Evolutionary conservation across 257 asterid genomes (phyloP).

Genomic region (Nicotiana tabacum): DNA sequence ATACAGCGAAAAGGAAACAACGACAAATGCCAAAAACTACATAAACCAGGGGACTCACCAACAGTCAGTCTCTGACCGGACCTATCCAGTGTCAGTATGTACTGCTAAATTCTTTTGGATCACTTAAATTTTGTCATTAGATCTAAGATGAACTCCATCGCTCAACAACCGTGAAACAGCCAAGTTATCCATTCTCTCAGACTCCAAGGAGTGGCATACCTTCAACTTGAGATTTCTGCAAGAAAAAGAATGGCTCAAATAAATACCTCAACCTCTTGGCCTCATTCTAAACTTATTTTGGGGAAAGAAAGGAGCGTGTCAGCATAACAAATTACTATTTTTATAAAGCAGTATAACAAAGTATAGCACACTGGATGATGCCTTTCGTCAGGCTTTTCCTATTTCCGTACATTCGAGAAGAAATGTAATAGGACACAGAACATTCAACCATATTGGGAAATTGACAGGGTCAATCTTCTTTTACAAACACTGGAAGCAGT

Average conservation of each 20-base stretch:
- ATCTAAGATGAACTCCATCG: neutral
- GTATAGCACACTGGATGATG: neutral
- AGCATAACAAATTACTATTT: neutral
- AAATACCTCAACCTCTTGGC: neutral
- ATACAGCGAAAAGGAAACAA: neutral
- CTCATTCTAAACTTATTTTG: neutral
- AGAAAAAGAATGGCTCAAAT: neutral
- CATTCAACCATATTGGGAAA: too few species aligned
- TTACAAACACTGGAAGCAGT: too few species aligned
- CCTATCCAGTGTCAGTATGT: conserved; percentile 10
- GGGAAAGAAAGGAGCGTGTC: neutral
- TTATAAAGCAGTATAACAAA: neutral
- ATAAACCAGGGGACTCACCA: conserved; percentile 7
- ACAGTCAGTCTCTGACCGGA: conserved; percentile 5
- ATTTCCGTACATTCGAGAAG: neutral
- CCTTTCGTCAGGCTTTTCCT: neutral
- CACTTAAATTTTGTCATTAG: neutral
- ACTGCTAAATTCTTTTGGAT: conserved; percentile 6
- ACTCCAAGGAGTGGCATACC: neutral
- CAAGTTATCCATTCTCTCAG: neutral
- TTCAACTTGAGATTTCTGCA: conserved; percentile 3
- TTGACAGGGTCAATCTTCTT: too few species aligned
- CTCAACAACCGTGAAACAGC: neutral
- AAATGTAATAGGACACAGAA: neutral
- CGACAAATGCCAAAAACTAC: neutral